Base-by-base conservation (phyloP, 495 filamentous ascomycete genomes). In the Penicillium silybi region DNA sequence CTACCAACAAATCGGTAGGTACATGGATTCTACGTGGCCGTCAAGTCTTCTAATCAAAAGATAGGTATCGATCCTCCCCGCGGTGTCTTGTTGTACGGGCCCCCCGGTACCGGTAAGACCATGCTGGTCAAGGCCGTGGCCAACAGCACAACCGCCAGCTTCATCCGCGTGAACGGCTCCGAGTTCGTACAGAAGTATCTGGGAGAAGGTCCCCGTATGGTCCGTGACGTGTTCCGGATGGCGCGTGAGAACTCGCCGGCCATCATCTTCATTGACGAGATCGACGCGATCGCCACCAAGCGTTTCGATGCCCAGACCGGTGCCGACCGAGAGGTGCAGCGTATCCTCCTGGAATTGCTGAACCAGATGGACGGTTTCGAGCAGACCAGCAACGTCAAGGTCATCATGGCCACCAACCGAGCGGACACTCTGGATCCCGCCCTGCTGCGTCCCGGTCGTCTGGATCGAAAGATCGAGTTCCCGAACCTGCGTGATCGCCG, bases 331-430 rank as follows among this genome's bases (percentile, higher is more conserved):
- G 93, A 98, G 72, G 93, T 98, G 20, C 93, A 98, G 76, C 90
- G 93, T 77, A 98, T 97, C 62, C 74, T 98, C 50, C 83, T 98
- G 48, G 93, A 98, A 68, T 77, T 98, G 53, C 84, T 98, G 51
- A 98, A 98, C 74, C 93, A 98, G 73, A 97, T 98, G 93, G 93
- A 98, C 71, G 93, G 93, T 54, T 98, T 98, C 74, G 93, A 98
- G 68, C 93, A 97, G 69, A 92, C 90, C 2, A 87, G 89, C 72
- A 97, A 97, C 66, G 95, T 98, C 68, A 98, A 98, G 73, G 93
- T 98, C 63, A 97, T 98, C 76, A 98, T 98, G 93, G 93, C 93
- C 50, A 98, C 93, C 56, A 98, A 98, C 75, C 85, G 93, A 59
- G 95, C 93, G 43, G 93, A 98, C 63, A 98, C 95, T 13, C 78